Base-by-base conservation (phyloP, 2,329 filamentous ascomycete species). In the Fusarium buxicola region DNA sequence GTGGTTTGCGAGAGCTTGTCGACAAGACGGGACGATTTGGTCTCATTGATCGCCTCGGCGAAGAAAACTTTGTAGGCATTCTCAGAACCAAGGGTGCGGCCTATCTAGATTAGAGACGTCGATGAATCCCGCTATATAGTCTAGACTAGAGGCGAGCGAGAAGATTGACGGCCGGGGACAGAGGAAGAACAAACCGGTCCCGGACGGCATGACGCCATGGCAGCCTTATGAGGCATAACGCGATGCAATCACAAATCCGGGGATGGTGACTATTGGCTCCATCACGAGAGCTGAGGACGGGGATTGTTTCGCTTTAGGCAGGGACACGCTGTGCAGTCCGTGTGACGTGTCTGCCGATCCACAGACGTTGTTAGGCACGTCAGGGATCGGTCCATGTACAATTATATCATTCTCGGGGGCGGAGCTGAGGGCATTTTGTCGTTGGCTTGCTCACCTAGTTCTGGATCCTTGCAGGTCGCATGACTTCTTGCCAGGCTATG, bases 261-360 rank as follows among this genome's bases (percentile, higher is more conserved):
- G 60, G 58, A 51, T 41, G 24, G 39, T 56, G 40, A 56, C 54
- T 40, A 67, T 63, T 55, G 63, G 61, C 39, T 52, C 45, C 39
- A 43, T 53, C 43, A 51, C 52, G 59, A 57, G 11, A 31, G 47
- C 31, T 43, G 38, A n/a, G n/a, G n/a, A n/a, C n/a, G n/a, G n/a
- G n/a, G n/a, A n/a, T 44, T 58, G 57, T 43, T 57, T 46, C 36
- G 40, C 30, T 41, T 38, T 30, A 34, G 40, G 44, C 45, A 41
- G 38, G 21, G 46, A 56, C 43, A 58, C 38, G 56, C 41, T 43
- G 51, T 18, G 34, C 24, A 28, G 50, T 24, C 41, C 47, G 43
- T 59, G 62, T 69, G 68, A 70, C 68, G 68, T 70, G 68, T 70
- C 68, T 57, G 57, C 51, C 71, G 68, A 70, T 71, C 68, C 61